Evolutionary conservation across 2,329 filamentous ascomycete genomes (phyloP).

Genomic region (Purpureocillium takamizusanense): DNA sequence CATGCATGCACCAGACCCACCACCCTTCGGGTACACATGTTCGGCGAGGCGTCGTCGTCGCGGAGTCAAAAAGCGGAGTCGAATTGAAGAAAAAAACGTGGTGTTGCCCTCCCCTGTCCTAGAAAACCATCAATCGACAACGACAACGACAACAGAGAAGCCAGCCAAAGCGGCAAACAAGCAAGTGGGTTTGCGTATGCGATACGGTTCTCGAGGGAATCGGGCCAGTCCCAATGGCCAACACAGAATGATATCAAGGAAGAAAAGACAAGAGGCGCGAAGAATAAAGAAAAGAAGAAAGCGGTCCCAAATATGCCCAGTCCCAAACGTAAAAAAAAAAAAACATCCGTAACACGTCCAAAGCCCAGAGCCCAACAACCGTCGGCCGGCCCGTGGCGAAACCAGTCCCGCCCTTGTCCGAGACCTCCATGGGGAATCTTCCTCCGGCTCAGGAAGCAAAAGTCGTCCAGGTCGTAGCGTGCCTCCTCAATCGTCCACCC

Average conservation of each 20-base stretch:
- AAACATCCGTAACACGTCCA: conserved; percentile 9
- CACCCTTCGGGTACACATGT: background rate
- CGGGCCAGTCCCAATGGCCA: conserved; percentile 3
- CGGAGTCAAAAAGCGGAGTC: background rate
- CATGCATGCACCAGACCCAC: too few relatives aligned
- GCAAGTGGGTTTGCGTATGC: background rate
- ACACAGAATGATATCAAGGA: conserved; percentile 11
- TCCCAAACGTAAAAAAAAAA: conserved; percentile 3
- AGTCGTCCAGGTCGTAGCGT: background rate
- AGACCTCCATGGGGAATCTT: too few relatives aligned
- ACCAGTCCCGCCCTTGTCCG: too few relatives aligned
- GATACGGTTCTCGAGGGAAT: background rate
- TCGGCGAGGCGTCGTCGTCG: too few relatives aligned
- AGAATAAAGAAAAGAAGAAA: conserved; percentile 7
- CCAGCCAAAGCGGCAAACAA: too few relatives aligned
- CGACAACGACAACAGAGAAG: too few relatives aligned
- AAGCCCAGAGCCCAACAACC: background rate
- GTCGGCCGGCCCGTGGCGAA: too few relatives aligned
- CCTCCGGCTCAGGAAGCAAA: conserved; percentile 1
- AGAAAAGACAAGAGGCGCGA: conserved; percentile 7
- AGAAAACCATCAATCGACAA: background rate
- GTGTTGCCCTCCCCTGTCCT: background rate
- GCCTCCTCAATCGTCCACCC: too few relatives aligned
- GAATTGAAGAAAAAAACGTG: background rate
- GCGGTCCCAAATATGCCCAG: background rate